Evolutionary conservation across 441 rosid species (phyloP), one percentile per base, ranked within the genome.

Genomic region (Populus tomentosa): DNA sequence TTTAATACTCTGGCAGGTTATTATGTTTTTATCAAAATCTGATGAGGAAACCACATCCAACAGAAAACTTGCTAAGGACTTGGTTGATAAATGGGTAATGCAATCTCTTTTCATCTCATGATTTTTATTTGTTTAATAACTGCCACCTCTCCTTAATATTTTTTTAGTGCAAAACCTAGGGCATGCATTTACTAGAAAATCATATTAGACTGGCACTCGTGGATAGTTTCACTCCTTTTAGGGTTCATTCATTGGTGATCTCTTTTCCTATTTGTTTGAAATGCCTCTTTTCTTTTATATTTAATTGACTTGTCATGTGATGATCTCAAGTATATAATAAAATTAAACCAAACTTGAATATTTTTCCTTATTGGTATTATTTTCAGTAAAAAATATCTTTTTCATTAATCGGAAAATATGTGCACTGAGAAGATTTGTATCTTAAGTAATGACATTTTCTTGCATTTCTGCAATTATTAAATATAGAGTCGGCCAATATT

Each of bases 1-100:
- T 61, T 71, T 61, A 69, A 56, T 36, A 72, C 75, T 76, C 30
- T 75, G 79, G 79, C 88, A 95, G 99, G 99, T 95, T 73, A 94
- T 94, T 75, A 91, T 95, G 98, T 95, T 95, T 82, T 89, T 95
- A 77, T 95, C 99, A 42, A 95, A 92, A 84, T 93, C 98, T 0
- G 99, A 91, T 16, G 99, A 95, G 91, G 99, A 95, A 85, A 92
- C 97, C 50, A 92, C 90, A 62, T 86, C 97, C 73, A 95, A 95
- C 88, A 86, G 97, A 85, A 87, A 92, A 81, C 94, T 94, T 61
- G 98, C 99, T 62, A 95, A 94, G 87, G 99, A 95, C 75, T 86
- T 95, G 89, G 99, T 95, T 79, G 98, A 95, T 80, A 92, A 92
- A 91, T 95, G 98, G 98, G 99, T 95, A 94, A 84, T 77, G 66